Base-by-base conservation (phyloP, 805 yeast species). In the Barnettozyma populi region DNA sequence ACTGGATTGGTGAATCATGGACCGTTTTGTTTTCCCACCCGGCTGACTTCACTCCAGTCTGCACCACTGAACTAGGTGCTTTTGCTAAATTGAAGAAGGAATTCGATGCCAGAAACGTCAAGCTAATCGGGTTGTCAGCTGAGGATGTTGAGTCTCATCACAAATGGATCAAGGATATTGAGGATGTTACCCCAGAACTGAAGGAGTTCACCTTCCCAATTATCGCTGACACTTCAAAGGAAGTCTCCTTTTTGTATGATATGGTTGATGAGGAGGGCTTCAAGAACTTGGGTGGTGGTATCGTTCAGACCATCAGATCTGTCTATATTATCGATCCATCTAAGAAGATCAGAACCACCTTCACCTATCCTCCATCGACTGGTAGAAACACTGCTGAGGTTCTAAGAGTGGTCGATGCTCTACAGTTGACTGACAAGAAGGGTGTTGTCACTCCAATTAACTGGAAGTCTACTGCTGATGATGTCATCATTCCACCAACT, bases 341-440 rank as follows among this genome's bases (percentile, higher is more conserved):
- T 58, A 90, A 90, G 79, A 90, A 85, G 71, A 82, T 90, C 64
- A 83, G 97, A 73, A 76, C 89, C 64, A 82, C 84, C 56, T 69
- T 90, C 74, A 79, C 92, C 20, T 90, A 90, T 76, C 97, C 97
- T 49, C 94, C 97, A 51, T 84, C 95, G 41, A 82, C 87, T 52
- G 97, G 97, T 66, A 86, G 97, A 78, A 90, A 90, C 82, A 79
- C 96, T 52, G 79, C 86, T 49, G 97, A 90, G 75, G 92, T 90
- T 34, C 75, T 90, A 68, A 85, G 97, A 73, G 95, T 86, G 48
- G 72, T 90, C 55, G 96, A 88, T 66, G 86, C 96, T 46, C 74
- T 90, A 67, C 96, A 89, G 74, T 73, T 81, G 54, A 87, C 89
- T 59, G 97, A 90, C 70, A 75, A 78, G 64, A 73, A 79, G 70